Evolutionary conservation across 2,329 filamentous ascomycete species (phyloP).

Genomic region (Aciculosporium take): DNA sequence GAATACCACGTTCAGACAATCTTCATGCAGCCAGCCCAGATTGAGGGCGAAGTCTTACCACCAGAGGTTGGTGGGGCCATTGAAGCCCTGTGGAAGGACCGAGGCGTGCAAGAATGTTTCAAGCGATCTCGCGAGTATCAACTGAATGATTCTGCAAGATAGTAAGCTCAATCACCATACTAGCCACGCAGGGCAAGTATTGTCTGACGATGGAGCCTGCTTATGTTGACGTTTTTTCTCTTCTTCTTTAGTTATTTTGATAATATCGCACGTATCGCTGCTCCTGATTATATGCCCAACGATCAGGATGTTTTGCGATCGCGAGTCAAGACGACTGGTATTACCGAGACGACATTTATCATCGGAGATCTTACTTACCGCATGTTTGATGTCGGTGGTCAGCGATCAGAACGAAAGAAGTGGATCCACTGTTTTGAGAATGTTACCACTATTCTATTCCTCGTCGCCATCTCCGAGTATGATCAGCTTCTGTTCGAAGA

Average conservation of each 20-base stretch:
- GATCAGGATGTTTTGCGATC: constrained; percentile 92
- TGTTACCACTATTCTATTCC: constrained; percentile 89
- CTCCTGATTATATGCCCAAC: constrained; percentile 85
- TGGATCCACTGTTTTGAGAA: constrained; percentile 98
- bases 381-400: constrained; percentile 92
- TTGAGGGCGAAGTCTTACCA: constrained; percentile 87
- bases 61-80: constrained; percentile 89
- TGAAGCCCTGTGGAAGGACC: constrained; percentile 83
- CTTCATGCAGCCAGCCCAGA: constrained; percentile 96
- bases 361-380: constrained; percentile 84
- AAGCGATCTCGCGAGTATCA: constrained; percentile 92
- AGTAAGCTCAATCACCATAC: constrained; percentile 35
- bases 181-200: background rate
- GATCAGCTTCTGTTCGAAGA: constrained; percentile 93
- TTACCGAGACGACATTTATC: constrained; percentile 90
- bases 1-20: constrained; percentile 97
- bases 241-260: constrained; percentile 72
- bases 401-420: constrained; percentile 88
- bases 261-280: constrained; percentile 79
- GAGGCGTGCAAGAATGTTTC: constrained; percentile 87
- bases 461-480: constrained; percentile 94
- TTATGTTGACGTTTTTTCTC: constrained; percentile 25
- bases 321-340: constrained; percentile 80
- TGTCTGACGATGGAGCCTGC: background rate
- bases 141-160: constrained; percentile 90